A percentile compares a stretch with the other conserved stretches of the same genome.
These are phyloP conservation scores for Dillenia turbinata DNA, from an alignment of 164 flowering plant species.

Conservation along the genomic window DNA sequence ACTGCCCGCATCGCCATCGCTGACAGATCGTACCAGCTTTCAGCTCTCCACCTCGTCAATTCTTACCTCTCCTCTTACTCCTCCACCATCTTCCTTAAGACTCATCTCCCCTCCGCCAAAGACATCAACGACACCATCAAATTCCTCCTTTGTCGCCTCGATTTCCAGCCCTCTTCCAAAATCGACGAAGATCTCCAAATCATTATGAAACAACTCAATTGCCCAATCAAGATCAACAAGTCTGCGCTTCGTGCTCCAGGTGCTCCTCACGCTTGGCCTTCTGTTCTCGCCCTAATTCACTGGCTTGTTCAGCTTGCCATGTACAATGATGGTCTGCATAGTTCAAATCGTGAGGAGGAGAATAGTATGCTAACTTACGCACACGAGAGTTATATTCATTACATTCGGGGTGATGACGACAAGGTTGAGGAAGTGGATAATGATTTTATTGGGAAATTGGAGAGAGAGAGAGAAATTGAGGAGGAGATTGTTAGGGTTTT, in stretches of 20 bases:
- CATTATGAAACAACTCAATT: constrained; percentile 46
- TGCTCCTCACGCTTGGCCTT: constrained; percentile 81
- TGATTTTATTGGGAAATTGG: constrained; percentile 35
- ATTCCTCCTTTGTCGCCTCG: constrained; percentile 45
- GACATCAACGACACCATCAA: constrained; percentile 54
- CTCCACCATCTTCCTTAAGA: constrained; percentile 35
- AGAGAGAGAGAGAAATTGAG: constrained; percentile 26
- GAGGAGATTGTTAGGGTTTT: constrained; percentile 21
- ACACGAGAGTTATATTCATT: constrained; percentile 43
- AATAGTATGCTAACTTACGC: constrained; percentile 31
- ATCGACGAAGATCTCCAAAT: constrained; percentile 65
- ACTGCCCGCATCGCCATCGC: constrained; percentile 18
- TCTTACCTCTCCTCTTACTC: constrained; percentile 51
- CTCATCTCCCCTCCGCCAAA: constrained; percentile 60
- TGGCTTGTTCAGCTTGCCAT: constrained; percentile 78
- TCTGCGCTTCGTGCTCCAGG: constrained; percentile 68
- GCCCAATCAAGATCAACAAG: constrained; percentile 67
- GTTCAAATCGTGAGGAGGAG: not conserved
- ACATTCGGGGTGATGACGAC: constrained; percentile 64
- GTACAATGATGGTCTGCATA: constrained; percentile 31
- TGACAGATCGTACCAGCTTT: constrained; percentile 49
- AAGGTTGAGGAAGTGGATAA: constrained; percentile 39
- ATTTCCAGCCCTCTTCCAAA: constrained; percentile 29
- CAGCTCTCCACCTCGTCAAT: constrained; percentile 62
- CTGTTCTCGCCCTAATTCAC: constrained; percentile 54